Conservation (phyloP, 495 filamentous ascomycete species). For the Pyrenopolyporus hunteri region DNA sequence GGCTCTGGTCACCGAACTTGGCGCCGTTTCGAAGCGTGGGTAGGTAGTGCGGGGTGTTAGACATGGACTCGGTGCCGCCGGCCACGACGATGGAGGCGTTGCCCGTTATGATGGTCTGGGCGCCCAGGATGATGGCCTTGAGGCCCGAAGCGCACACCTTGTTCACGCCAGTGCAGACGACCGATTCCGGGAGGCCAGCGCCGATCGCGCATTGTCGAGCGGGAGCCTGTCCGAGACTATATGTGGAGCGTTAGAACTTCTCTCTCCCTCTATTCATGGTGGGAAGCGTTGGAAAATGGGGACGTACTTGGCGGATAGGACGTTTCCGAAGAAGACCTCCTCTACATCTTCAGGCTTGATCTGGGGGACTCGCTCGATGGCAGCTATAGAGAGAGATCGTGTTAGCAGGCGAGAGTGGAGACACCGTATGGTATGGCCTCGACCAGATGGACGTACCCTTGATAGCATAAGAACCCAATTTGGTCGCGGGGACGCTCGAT, state of each 20-base stretch:
- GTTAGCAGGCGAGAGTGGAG: constrained; percentile 1
- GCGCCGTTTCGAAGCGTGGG: constrained; percentile 79
- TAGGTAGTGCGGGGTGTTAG: constrained; percentile 95
- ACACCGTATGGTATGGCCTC: constrained; percentile 14
- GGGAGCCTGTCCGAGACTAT: constrained; percentile 93
- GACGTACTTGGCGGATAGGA: constrained; percentile 90
- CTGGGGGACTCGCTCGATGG: constrained; percentile 81
- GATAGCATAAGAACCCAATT: constrained; percentile 90
- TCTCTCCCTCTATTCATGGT: constrained; percentile 1
- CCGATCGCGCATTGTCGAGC: constrained; percentile 90
- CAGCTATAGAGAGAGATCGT: constrained; percentile 60
- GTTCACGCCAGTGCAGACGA: constrained; percentile 92
- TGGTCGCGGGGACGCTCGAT: constrained; percentile 80
- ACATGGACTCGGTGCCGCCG: constrained; percentile 96
- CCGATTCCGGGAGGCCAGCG: constrained; percentile 78
- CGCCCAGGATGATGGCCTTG: constrained; percentile 93
- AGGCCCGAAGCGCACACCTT: constrained; percentile 96
- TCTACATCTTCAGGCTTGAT: constrained; percentile 86
- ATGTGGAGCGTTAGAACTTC: constrained; percentile 23
- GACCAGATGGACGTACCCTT: constrained; percentile 65
- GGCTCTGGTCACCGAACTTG: constrained; percentile 85
- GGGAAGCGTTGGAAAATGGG: constrained; percentile 42
- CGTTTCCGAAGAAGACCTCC: constrained; percentile 98
- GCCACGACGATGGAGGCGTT: constrained; percentile 89
- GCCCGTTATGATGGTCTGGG: constrained; percentile 95